Evolutionary conservation across 75 land plant species (phyloP).

Genomic region (Cryptomeria japonica): DNA sequence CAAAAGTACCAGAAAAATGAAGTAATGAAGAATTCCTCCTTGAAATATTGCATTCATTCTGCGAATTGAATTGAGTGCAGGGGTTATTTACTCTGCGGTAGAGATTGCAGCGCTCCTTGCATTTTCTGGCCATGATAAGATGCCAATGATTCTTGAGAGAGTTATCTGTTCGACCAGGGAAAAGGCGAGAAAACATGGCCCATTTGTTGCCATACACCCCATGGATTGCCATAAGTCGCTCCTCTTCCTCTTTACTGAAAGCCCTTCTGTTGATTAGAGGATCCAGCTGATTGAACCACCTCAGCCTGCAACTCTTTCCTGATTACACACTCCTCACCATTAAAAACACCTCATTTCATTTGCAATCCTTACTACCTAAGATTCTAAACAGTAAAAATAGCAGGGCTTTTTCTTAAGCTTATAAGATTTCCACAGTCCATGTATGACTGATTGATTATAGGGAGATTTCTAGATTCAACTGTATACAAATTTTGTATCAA

Average conservation of each 20-base stretch:
- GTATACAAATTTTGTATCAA: too few relatives aligned
- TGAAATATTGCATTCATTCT: too few relatives aligned
- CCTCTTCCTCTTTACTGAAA: slow-evolving; percentile 68
- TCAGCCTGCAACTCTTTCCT: slow-evolving; percentile 54
- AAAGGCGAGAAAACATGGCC: slow-evolving; percentile 23
- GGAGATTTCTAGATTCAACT: too few relatives aligned
- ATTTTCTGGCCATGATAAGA: slow-evolving; percentile 29
- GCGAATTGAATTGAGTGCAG: not conserved
- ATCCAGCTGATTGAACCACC: slow-evolving; percentile 77
- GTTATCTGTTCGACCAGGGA: slow-evolving; percentile 31
- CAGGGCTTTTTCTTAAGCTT: too few relatives aligned
- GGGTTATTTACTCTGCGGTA: not conserved
- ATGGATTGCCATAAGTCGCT: slow-evolving; percentile 41
- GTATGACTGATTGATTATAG: too few relatives aligned
- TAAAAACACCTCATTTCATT: too few relatives aligned
- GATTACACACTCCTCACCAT: not conserved
- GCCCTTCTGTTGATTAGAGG: slow-evolving; percentile 62
- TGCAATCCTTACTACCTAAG: too few relatives aligned
- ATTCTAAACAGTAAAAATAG: not conserved
- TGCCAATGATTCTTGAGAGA: slow-evolving; percentile 42
- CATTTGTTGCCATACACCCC: slow-evolving; percentile 36
- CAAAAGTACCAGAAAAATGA: too few relatives aligned
- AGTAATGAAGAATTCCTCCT: too few relatives aligned
- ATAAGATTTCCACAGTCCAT: too few relatives aligned
- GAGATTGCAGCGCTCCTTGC: slow-evolving; percentile 12